Base-by-base conservation (phyloP, 1,284 basidiomycete genomes). In the Pseudomicrostroma phylloplanum region DNA sequence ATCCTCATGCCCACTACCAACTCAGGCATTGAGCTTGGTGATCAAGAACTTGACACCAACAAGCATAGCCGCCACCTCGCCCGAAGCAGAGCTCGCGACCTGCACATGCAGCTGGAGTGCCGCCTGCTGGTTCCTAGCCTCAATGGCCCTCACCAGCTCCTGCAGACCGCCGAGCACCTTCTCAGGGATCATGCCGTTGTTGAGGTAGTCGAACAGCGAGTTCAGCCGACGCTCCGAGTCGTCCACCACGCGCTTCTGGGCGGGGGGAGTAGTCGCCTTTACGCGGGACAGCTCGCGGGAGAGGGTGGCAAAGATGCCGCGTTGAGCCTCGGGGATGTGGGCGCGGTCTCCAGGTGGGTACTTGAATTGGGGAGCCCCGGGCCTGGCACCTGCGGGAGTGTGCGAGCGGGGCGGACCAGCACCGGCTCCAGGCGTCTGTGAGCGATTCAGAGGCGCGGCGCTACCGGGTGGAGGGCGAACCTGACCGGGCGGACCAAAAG, bases 261-360 rank as follows among this genome's bases (percentile, higher is more conserved):
- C 85, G 8, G 89, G 85, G 86, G 90, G 78, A 15, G 64, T 66
- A 57, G 63, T 60, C 17, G 58, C 51, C 65, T 76, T 65, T 25
- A 64, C 65, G 67, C 67, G 67, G 25, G 58, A 56, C 13, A 76
- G 58, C 53, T 72, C 73, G 43, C 67, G 62, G 36, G 66, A 61
- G 26, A 79, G 58, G 25, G 68, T 57, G 55, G 85, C 83, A 71
- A 85, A 90, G 58, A 90, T 86, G 0, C 88, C 86, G 68, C 83
- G 81, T 48, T 86, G 84, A 43, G 83, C 81, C 9, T 88, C 86
- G 3, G 92, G 88, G 63, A 97, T 94, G 80, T 96, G 94, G 36
- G 85, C 87, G 41, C 92, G 85, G 79, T 97, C 93, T 62, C 93
- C 93, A 49, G 87, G 84, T 39, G 92, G 91, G 81, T 93, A 92